Evolutionary conservation across 2,329 filamentous ascomycete species (phyloP).

Genomic region (Mollisia scopiformis): DNA sequence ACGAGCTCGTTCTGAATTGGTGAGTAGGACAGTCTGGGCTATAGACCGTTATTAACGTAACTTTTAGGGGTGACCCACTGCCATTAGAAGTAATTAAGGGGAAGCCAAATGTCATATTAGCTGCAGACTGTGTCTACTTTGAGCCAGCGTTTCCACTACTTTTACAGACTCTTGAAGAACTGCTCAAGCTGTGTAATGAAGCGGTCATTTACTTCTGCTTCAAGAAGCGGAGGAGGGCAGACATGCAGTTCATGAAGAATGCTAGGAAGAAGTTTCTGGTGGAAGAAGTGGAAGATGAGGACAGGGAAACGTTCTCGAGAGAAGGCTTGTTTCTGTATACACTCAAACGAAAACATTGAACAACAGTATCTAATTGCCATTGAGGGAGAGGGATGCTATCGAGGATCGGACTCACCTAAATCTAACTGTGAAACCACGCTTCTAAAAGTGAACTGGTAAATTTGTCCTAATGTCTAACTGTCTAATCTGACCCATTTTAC

Average conservation of each 20-base stretch:
- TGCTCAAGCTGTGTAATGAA: constrained; percentile 72
- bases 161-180: constrained; percentile 73
- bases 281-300: constrained; percentile 64
- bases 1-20: constrained; percentile 81
- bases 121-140: constrained; percentile 96
- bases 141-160: constrained; percentile 93
- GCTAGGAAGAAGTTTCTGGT: constrained; percentile 69
- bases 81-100: constrained; percentile 54
- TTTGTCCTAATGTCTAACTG: too few species aligned
- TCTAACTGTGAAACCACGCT: too few species aligned
- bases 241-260: constrained; percentile 74
- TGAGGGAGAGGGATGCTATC: too few species aligned
- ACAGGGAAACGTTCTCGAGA: constrained; percentile 58
- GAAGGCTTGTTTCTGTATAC: constrained; percentile 64
- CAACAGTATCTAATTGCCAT: too few species aligned
- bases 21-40: constrained; percentile 42
- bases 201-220: constrained; percentile 82
- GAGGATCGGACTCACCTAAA: too few species aligned
- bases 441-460: too few species aligned
- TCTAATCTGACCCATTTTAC: too few species aligned
- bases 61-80: constrained; percentile 61
- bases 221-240: constrained; percentile 85
- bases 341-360: too few species aligned
- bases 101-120: constrained; percentile 81
- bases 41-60: constrained; percentile 8